These are phyloP conservation scores for Daldinia bambusicola DNA, from an alignment of 495 filamentous ascomycete genomes.

Conservation along the genomic window DNA sequence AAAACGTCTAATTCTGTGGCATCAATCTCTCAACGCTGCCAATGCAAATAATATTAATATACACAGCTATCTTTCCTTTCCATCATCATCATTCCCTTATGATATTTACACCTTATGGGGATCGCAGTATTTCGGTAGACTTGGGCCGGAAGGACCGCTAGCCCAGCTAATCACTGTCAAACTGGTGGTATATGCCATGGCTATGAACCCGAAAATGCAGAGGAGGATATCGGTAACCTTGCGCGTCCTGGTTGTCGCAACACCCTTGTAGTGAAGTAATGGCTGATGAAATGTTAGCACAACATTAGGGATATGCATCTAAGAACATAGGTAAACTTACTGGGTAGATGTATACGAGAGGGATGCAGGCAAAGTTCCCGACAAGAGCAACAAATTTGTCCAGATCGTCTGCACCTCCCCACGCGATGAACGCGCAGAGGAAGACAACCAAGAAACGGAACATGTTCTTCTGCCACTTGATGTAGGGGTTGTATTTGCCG, in stretches of 20 bases:
- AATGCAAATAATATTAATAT: slow-evolving; percentile 26
- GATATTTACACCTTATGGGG: slow-evolving; percentile 29
- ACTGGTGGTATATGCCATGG: slow-evolving; percentile 89
- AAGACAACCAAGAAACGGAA: slow-evolving; percentile 93
- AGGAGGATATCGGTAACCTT: slow-evolving; percentile 76
- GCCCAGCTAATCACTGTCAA: slow-evolving; percentile 89
- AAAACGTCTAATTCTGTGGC: slow-evolving; percentile 21
- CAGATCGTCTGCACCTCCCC: slow-evolving; percentile 89
- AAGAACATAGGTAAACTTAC: slow-evolving; percentile 62
- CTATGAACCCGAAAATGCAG: slow-evolving; percentile 80
- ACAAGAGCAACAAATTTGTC: slow-evolving; percentile 97
- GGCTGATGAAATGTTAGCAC: slow-evolving; percentile 66
- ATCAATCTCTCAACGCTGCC: slow-evolving; percentile 26
- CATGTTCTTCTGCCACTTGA: slow-evolving; percentile 99
- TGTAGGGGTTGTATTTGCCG: slow-evolving; percentile 93
- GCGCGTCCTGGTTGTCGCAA: slow-evolving; percentile 71
- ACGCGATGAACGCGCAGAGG: slow-evolving; percentile 85
- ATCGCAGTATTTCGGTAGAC: slow-evolving; percentile 62
- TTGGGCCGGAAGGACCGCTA: slow-evolving; percentile 49
- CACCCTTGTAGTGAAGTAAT: slow-evolving; percentile 84
- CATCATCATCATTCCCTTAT: not conserved
- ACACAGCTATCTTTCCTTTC: slow-evolving; percentile 18
- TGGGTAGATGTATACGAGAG: slow-evolving; percentile 96
- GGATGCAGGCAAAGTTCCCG: slow-evolving; percentile 97
- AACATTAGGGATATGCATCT: not conserved